Conservation (phyloP, 176 grass and related monocot species). For the Musa itinerans region DNA sequence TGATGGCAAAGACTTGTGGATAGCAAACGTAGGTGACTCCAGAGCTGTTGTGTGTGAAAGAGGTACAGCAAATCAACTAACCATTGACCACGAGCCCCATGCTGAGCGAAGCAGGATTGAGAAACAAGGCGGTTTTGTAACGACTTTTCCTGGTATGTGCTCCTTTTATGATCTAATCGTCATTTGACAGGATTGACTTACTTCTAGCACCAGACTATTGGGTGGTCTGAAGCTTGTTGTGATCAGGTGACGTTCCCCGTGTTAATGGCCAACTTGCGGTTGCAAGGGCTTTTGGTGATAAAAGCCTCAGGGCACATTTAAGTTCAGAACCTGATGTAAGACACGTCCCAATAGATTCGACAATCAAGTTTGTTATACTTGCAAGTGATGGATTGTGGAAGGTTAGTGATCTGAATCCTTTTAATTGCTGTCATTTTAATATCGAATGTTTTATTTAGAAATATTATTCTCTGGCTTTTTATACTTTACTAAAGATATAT, state of each 20-base stretch:
- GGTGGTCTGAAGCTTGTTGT: neutral
- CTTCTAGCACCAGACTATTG: neutral
- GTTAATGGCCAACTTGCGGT: slow-evolving; percentile 99
- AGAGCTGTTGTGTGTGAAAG: slow-evolving; percentile 82
- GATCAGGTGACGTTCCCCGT: slow-evolving; percentile 85
- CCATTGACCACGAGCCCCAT: slow-evolving; percentile 88
- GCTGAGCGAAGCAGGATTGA: slow-evolving; percentile 81
- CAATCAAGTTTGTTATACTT: slow-evolving; percentile 86
- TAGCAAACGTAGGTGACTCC: slow-evolving; percentile 92
- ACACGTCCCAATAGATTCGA: slow-evolving; percentile 65
- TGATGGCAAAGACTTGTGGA: slow-evolving; percentile 98
- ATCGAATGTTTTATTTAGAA: neutral
- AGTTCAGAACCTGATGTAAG: slow-evolving; percentile 88
- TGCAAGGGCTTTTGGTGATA: slow-evolving; percentile 93
- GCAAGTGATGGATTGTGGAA: slow-evolving; percentile 99
- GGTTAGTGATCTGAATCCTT: slow-evolving; percentile 36
- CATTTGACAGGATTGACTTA: neutral
- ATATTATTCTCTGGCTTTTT: neutral
- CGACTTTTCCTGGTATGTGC: slow-evolving; percentile 80
- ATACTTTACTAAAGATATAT: too few species aligned
- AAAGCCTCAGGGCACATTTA: slow-evolving; percentile 92
- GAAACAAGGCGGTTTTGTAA: slow-evolving; percentile 89
- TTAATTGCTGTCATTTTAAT: neutral
- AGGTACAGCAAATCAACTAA: slow-evolving; percentile 84
- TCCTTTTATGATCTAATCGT: slow-evolving; percentile 19